phyloP scores from a whole-genome alignment of 805 yeast species.

The Yarrowia osloensis region DNA sequence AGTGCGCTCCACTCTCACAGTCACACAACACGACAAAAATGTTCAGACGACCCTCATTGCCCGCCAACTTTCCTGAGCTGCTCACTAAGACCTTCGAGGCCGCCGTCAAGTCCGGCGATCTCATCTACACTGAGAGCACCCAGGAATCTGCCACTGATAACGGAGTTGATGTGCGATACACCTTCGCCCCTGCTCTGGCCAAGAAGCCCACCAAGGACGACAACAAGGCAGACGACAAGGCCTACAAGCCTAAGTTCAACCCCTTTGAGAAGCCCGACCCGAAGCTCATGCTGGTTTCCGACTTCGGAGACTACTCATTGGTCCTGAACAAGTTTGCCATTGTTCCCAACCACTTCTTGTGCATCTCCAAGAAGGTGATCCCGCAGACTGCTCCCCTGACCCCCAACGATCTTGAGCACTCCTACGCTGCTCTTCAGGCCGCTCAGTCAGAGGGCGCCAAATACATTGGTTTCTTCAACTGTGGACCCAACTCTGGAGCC shows the following conservation, averaged over 20 bases:
- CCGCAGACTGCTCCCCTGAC: constrained; percentile 71
- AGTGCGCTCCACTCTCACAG: neutral
- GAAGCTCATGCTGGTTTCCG: constrained; percentile 60
- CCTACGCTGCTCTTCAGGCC: constrained; percentile 55
- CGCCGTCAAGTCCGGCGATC: constrained; percentile 52
- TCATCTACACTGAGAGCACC: constrained; percentile 56
- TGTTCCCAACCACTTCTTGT: constrained; percentile 71
- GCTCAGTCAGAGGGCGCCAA: constrained; percentile 49
- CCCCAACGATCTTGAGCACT: constrained; percentile 65
- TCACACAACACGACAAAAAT: neutral
- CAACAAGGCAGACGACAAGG: neutral
- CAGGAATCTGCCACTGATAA: constrained; percentile 42
- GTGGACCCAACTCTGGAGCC: constrained; percentile 90
- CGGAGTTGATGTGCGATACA: constrained; percentile 38
- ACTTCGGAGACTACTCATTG: constrained; percentile 55
- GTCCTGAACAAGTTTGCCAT: constrained; percentile 88
- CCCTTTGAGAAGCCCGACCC: constrained; percentile 86
- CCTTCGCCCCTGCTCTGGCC: constrained; percentile 45
- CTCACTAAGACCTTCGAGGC: constrained; percentile 43
- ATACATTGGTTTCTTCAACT: constrained; percentile 83
- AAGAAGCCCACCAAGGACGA: constrained; percentile 40
- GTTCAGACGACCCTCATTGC: constrained; percentile 22
- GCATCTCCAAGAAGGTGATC: constrained; percentile 73
- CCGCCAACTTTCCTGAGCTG: constrained; percentile 21
- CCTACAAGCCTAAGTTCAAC: constrained; percentile 40